A percentile compares a stretch with the other conserved stretches of the same genome.
Evolutionary conservation across 148 eudicot genomes (phyloP).

Genomic region (Camellia granthamiana): DNA sequence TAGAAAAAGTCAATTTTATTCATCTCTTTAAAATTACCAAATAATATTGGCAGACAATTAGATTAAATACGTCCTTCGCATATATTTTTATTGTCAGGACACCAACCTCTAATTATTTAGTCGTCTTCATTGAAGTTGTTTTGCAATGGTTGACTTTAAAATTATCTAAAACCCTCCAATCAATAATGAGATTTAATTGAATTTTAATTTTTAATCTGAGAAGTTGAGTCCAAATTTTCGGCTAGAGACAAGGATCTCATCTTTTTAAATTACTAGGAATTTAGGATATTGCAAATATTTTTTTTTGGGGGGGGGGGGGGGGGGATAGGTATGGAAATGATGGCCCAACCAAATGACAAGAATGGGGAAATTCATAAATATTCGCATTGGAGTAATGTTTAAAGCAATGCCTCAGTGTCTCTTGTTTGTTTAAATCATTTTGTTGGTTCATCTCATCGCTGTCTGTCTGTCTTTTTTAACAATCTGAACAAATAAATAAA

Average conservation of each 20-base stretch:
- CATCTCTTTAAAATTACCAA: no score
- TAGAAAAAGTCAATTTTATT: no score
- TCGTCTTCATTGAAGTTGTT: neutral
- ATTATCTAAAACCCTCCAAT: neutral
- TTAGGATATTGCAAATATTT: no score
- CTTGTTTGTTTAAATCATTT: no score
- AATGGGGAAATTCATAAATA: neutral
- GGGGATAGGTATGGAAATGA: neutral
- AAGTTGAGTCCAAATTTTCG: neutral
- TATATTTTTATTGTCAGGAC: neutral
- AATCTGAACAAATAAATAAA: no score
- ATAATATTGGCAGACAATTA: neutral
- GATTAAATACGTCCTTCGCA: neutral
- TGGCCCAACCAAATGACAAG: neutral
- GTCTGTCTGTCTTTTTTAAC: no score
- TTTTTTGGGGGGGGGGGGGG: no score
- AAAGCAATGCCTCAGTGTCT: neutral
- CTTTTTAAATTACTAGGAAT: neutral
- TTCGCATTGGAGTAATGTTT: neutral
- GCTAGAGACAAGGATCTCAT: slow-evolving; percentile 10
- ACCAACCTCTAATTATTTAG: neutral
- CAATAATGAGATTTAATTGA: neutral
- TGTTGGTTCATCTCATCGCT: no score
- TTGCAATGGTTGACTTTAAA: neutral
- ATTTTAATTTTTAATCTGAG: neutral